Percentiles rank a stretch among this genome's conserved stretches.
Evolutionary conservation across 768 basidiomycete species (phyloP).

Genomic region (Pulveroboletus ravenelii): DNA sequence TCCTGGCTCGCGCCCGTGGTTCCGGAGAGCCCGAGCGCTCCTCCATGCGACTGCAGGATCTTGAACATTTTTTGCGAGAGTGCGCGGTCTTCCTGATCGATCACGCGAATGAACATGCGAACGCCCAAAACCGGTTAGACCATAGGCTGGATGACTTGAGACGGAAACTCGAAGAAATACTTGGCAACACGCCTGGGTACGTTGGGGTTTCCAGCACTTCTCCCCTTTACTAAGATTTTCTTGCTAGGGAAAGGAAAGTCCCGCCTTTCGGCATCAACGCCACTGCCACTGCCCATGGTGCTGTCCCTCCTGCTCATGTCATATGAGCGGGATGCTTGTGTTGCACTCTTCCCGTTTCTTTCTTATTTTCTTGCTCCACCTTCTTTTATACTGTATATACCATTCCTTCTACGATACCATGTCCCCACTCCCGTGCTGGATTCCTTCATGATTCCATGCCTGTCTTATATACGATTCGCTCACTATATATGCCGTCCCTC

Average conservation of each 20-base stretch:
- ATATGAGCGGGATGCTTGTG: no score
- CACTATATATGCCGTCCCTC: no score
- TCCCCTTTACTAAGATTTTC: not conserved
- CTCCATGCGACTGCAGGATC: slow-evolving; percentile 48
- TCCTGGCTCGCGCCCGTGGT: slow-evolving; percentile 64
- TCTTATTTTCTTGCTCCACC: no score
- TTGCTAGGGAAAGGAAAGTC: slow-evolving; percentile 6
- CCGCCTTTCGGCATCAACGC: slow-evolving; percentile 12
- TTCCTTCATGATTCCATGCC: no score
- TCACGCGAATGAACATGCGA: slow-evolving; percentile 37
- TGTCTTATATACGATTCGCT: no score
- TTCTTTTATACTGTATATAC: no score
- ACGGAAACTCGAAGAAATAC: slow-evolving; percentile 26
- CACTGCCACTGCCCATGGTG: no score
- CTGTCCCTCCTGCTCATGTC: no score
- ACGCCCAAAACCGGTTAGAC: slow-evolving; percentile 8
- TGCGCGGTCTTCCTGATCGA: slow-evolving; percentile 55
- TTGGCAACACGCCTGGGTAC: slow-evolving; percentile 25
- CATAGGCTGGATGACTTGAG: slow-evolving; percentile 9
- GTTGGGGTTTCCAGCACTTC: not conserved
- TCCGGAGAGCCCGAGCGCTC: slow-evolving; percentile 70
- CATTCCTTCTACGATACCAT: no score
- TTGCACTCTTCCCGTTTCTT: no score
- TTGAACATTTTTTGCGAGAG: slow-evolving; percentile 66
- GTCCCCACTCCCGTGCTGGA: no score